Evolutionary conservation across 148 eudicot species (phyloP), one percentile per base, ranked within the genome.

Genomic region (Amaranthus palmeri): DNA sequence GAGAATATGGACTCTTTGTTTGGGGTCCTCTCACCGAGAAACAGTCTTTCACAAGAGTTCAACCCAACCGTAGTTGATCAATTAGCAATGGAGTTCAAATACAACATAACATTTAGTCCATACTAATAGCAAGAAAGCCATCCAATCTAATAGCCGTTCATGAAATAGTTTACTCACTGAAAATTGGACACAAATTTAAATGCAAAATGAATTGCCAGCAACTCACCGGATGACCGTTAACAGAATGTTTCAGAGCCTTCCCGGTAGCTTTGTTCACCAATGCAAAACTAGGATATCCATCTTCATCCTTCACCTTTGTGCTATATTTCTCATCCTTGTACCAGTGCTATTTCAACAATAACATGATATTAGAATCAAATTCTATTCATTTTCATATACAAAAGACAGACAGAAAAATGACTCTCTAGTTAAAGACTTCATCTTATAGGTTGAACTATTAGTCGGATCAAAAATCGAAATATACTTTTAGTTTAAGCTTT

Each of bases 171-270:
- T 8, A 44, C 13, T n/a, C 36, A 45, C 10, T 13, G 50, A 13
- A 65, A 17, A 54, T 2, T 44, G 53, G 51, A 67, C 18, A 61
- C 42, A 56, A 12, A 61, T 2, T 42, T 15, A 53, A 63, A 63
- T 11, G 36, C 49, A 53, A 17, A 47, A 51, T 11, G 42, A 61
- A 43, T 3, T 3, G 18, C 65, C 9, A 8, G 47, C 43, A 70
- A 80, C 89, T 79, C 83, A 92, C 96, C 11, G 98, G 98, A 41
- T 92, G 83, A 73, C 83, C 82, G 13, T 88, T 84, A 45, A 76
- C 60, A 6, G 96, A 88, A 79, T 90, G 98, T 80, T 92, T 92
- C 51, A 92, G 43, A 65, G 93, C 96, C 85, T 84, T 91, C 15
- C 92, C 92, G 66, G 92, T 88, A 13, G 87, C 83, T 79, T 88